Percentiles rank a stretch among this genome's conserved stretches.
phyloP scores from a whole-genome alignment of 139 green algal species.

The Yamagishiella unicocca region DNA sequence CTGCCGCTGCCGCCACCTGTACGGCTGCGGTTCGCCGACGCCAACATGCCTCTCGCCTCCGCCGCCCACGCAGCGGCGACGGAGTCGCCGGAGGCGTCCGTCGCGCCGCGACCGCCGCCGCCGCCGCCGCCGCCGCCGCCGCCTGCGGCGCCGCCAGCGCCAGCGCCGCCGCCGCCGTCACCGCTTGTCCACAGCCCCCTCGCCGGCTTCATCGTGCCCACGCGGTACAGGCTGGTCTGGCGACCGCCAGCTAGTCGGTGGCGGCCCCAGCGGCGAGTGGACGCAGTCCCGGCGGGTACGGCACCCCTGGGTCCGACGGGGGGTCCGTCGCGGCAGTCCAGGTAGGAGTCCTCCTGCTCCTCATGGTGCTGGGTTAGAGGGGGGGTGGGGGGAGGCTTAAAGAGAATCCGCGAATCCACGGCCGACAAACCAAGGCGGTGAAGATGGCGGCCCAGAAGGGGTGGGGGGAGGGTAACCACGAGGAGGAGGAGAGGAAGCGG shows the following conservation, averaged over 20 bases:
- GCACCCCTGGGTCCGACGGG: background rate
- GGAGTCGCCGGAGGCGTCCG: slow-evolving; percentile 7
- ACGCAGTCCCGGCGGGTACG: background rate
- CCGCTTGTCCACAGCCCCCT: background rate
- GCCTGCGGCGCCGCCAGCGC: background rate
- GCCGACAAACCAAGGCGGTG: too few species aligned
- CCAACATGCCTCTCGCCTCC: background rate
- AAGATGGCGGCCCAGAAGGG: too few species aligned
- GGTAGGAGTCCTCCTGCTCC: background rate
- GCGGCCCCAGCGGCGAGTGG: background rate
- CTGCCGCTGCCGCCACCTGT: background rate
- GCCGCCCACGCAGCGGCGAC: background rate
- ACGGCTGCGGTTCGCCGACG: background rate
- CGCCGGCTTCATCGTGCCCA: background rate
- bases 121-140: background rate
- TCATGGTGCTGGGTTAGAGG: too few species aligned
- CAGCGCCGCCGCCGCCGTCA: background rate
- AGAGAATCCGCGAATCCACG: too few species aligned
- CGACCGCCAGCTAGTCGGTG: background rate
- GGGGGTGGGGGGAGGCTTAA: too few species aligned
- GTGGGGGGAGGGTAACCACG: too few species aligned
- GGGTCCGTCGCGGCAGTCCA: background rate
- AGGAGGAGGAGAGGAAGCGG: too few species aligned
- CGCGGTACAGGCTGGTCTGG: background rate
- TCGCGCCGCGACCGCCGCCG: background rate